Base-by-base conservation (phyloP, 1,139 yeast genomes). In the Saccharomyces uvarum region DNA sequence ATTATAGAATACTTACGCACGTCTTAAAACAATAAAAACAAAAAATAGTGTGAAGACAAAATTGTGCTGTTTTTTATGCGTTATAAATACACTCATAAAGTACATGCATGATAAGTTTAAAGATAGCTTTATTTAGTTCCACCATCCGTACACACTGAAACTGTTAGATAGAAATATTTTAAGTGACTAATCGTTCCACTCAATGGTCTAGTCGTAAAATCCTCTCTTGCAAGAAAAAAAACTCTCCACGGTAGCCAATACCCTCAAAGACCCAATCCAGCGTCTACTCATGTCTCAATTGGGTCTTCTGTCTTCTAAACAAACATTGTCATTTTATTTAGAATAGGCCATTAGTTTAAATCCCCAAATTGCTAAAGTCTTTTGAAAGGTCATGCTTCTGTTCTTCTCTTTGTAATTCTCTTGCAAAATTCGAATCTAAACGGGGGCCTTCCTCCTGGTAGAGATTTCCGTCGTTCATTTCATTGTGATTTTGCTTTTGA, bases 391-490 rank as follows among this genome's bases (percentile, higher is more conserved):
- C 44, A 38, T 38, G 44, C 44, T 38, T 38, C 11, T 50, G 44
- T 13, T 42, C 42, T 50, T 50, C 52, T 26, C 54, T 52, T 13
- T 54, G 57, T 49, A 59, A 50, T 47, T 56, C 58, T 29, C 50
- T 46, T 3, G 61, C 59, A 51, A 48, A 57, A 46, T 59, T 59
- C 3, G 59, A 50, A 31, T 56, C 51, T 7, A 59, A 31, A 19
- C 24, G 48, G 9, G 47, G 54, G 4, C 52, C 53, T 9, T 53
- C 49, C 13, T 50, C 53, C 24, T 47, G 46, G 42, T 57, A 57
- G 5, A 57, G 24, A 32, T 54, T 56, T 9, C 46, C 33, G 27
- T 52, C 48, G 13, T 41, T 26, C 6, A 26, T 28, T 6, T 27
- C n/a, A 32, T 47, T 33, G 9, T 26, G 29, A 41, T 51, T 38